phyloP scores from a whole-genome alignment of 2,329 filamentous ascomycete species.

The Talaromyces sp. region DNA sequence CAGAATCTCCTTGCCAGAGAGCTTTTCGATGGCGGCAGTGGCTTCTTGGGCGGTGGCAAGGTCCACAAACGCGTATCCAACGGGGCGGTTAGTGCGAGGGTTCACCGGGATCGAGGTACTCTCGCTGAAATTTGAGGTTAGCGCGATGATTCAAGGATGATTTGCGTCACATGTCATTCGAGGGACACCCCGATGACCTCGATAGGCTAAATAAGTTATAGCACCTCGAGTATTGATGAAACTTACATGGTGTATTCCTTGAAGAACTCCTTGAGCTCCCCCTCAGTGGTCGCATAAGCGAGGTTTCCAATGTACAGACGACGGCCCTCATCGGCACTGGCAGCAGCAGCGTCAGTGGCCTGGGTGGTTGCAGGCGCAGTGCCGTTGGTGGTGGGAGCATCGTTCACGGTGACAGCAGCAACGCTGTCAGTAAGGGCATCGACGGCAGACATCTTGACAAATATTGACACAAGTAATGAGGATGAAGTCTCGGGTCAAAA shows the following conservation, averaged over 20 bases:
- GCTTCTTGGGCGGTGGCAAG: slow-evolving; percentile 93
- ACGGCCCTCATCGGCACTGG: slow-evolving; percentile 97
- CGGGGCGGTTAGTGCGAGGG: slow-evolving; percentile 95
- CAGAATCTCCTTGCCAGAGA: slow-evolving; percentile 96
- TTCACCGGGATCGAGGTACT: slow-evolving; percentile 99
- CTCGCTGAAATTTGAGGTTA: slow-evolving; percentile 65
- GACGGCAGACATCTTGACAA: slow-evolving; percentile 75
- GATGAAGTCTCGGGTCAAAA: slow-evolving; percentile 37
- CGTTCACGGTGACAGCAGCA: slow-evolving; percentile 66
- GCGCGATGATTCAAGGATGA: slow-evolving; percentile 6
- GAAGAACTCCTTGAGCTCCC: slow-evolving; percentile 99
- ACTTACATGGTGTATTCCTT: slow-evolving; percentile 99
- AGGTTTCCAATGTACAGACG: slow-evolving; percentile 99
- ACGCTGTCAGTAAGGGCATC: slow-evolving; percentile 70
- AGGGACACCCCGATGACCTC: neutral
- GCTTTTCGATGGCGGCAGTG: slow-evolving; percentile 90
- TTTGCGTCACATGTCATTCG: neutral
- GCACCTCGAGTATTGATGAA: too few species aligned
- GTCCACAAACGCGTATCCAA: slow-evolving; percentile 98
- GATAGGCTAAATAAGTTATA: neutral
- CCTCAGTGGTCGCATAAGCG: slow-evolving; percentile 99
- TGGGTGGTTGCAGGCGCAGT: slow-evolving; percentile 63
- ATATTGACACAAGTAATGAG: slow-evolving; percentile 31
- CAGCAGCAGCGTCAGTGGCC: slow-evolving; percentile 83
- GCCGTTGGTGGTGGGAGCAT: slow-evolving; percentile 67